Evolutionary conservation across 2,329 filamentous ascomycete genomes (phyloP), one percentile per base, ranked within the genome.

Genomic region (Aspergillus uvarum): DNA sequence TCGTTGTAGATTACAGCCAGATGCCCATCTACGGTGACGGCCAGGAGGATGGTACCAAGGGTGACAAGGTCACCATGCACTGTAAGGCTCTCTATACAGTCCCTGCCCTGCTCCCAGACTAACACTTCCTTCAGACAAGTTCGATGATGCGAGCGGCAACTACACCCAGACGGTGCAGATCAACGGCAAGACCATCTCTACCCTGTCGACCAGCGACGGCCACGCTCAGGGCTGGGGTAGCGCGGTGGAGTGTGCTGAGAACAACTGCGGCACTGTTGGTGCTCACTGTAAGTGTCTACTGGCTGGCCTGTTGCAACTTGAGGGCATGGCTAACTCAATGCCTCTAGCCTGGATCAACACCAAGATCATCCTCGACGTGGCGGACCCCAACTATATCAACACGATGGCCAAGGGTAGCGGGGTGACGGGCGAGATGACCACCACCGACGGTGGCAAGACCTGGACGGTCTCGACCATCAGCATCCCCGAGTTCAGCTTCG

Each of bases 141-240:
- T 71, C 63, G 73, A 79, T 58, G 82, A 84, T 59, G 86, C 83
- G 0, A 87, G 89, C 61, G 82, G 81, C 14, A 74, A 67, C 21
- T 68, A 72, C 63, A 68, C 68, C 10, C 63, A 72, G 54, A 62
- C 63, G 12, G 48, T 60, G 10, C 56, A 54, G 1, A 80, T 80
- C 1, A 73, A 78, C 22, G 75, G 72, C 50, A 64, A 66, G 22
- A 62, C 68, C 19, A 72, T 82, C 31, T 78, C 77, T 0, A 80
- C 74, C 0, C 73, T 35, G 16, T 81, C 79, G 1, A 82, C 80
- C 51, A 77, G 71, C 55, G 75, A 76, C 59, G 78, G 74, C 24
- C 65, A 77, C 7, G 78, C 78, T 3, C 65, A 74, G 69, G 78
- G 79, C 63, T 81, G 77, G 73, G 79, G 78, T 2, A 77, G 74